These are phyloP conservation scores for Brettanomyces anomalus DNA, from an alignment of 805 yeast genomes.

Conservation along the genomic window DNA sequence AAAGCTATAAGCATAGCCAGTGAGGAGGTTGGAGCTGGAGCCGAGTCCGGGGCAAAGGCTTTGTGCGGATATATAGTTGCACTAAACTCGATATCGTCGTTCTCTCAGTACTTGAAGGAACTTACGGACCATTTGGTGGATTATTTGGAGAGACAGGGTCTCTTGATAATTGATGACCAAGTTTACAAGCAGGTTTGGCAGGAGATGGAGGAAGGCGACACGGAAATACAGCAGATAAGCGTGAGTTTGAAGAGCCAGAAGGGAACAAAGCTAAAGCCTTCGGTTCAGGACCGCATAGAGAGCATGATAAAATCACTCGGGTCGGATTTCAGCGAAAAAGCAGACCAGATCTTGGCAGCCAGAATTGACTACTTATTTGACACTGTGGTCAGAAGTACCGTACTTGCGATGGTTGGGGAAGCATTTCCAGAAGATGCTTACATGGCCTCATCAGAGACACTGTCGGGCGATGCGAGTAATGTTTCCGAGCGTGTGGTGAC, in stretches of 20 bases:
- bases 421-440: slow-evolving; percentile 33
- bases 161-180: slow-evolving; percentile 25
- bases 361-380: slow-evolving; percentile 33
- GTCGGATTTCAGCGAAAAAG: slow-evolving; percentile 15
- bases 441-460: slow-evolving; percentile 20
- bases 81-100: slow-evolving; percentile 63
- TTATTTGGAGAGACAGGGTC: slow-evolving; percentile 18
- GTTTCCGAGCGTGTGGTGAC: slow-evolving; percentile 13
- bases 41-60: slow-evolving; percentile 21
- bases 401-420: slow-evolving; percentile 26
- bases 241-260: slow-evolving; percentile 11
- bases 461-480: slow-evolving; percentile 1
- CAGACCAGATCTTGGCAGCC: slow-evolving; percentile 33
- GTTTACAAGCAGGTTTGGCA: slow-evolving; percentile 16
- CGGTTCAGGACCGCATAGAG: slow-evolving; percentile 17
- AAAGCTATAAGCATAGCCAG: slow-evolving; percentile 28
- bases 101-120: slow-evolving; percentile 47
- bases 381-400: slow-evolving; percentile 27
- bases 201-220: slow-evolving; percentile 11
- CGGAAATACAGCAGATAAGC: slow-evolving; percentile 1
- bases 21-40: slow-evolving; percentile 33
- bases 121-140: slow-evolving; percentile 35
- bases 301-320: slow-evolving; percentile 13
- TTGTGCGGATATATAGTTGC: slow-evolving; percentile 55
- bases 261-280: slow-evolving; percentile 5